Evolutionary conservation across 495 filamentous ascomycete genomes (phyloP).

Genomic region (Choiromyces venosus): DNA sequence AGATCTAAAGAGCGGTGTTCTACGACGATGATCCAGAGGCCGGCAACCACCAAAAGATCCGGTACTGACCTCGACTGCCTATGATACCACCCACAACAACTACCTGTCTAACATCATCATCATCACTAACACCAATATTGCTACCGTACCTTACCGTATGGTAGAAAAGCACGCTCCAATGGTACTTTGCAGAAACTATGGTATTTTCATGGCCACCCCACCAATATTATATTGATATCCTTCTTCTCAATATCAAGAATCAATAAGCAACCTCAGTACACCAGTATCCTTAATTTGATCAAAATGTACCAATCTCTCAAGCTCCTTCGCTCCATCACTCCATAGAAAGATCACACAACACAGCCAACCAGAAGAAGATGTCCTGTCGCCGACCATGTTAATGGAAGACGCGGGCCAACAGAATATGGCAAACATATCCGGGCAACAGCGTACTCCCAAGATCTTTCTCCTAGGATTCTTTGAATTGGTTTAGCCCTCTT

Average conservation of each 20-base stretch:
- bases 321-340: slow-evolving; percentile 33
- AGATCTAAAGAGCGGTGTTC: neutral
- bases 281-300: slow-evolving; percentile 12
- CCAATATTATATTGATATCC: neutral
- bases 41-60: neutral
- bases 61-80: neutral
- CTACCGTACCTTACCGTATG: neutral
- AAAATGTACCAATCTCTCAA: slow-evolving; percentile 27
- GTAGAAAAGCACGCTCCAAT: neutral
- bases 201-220: neutral
- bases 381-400: slow-evolving; percentile 34
- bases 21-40: neutral
- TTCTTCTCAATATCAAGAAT: neutral
- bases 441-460: slow-evolving; percentile 16
- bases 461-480: neutral
- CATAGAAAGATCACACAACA: slow-evolving; percentile 20
- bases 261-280: neutral
- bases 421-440: slow-evolving; percentile 40
- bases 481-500: neutral
- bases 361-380: slow-evolving; percentile 12
- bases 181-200: neutral
- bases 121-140: neutral
- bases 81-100: neutral
- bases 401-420: slow-evolving; percentile 26
- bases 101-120: neutral